phyloP scores from a whole-genome alignment of 495 filamentous ascomycete species.

The Penicillium lagena region DNA sequence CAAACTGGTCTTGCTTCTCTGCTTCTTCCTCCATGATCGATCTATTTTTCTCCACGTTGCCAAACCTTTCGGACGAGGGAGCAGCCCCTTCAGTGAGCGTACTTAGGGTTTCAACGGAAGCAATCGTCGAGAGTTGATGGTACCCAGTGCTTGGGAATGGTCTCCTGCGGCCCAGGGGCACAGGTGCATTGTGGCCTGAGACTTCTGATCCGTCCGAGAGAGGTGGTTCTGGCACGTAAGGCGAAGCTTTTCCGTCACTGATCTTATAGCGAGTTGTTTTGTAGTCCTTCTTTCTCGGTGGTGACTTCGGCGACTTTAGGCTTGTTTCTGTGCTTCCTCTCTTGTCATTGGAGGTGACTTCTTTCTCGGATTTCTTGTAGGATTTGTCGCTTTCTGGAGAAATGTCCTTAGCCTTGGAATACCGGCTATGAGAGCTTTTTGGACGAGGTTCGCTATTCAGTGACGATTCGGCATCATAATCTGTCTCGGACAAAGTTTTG shows the following conservation, averaged over 20 bases:
- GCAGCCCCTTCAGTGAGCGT: slow-evolving; percentile 31
- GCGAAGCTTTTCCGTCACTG: slow-evolving; percentile 12
- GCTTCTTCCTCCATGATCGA: slow-evolving; percentile 11
- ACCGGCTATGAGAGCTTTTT: slow-evolving; percentile 21
- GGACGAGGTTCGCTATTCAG: slow-evolving; percentile 18
- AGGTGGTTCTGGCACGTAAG: slow-evolving; percentile 8
- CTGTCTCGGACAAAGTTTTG: slow-evolving; percentile 15
- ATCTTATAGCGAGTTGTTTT: slow-evolving; percentile 11
- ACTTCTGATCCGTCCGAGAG: slow-evolving; percentile 35
- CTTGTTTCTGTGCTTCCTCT: slow-evolving; percentile 3
- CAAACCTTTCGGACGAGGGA: not conserved
- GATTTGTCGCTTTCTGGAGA: slow-evolving; percentile 6
- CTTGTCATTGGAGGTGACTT: not conserved
- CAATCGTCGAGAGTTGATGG: slow-evolving; percentile 70
- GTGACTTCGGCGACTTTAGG: slow-evolving; percentile 1
- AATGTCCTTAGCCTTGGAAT: slow-evolving; percentile 20
- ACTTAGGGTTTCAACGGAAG: slow-evolving; percentile 56
- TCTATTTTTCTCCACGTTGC: slow-evolving; percentile 1
- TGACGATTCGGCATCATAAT: slow-evolving; percentile 7
- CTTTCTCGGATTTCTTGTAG: slow-evolving; percentile 7
- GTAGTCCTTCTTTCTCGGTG: slow-evolving; percentile 5
- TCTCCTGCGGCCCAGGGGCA: slow-evolving; percentile 35
- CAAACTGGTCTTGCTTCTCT: slow-evolving; percentile 40
- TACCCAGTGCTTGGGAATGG: slow-evolving; percentile 57
- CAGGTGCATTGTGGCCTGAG: slow-evolving; percentile 31